phyloP scores from a whole-genome alignment of 345 rosid genomes.

The Eucalyptus urophylla region DNA sequence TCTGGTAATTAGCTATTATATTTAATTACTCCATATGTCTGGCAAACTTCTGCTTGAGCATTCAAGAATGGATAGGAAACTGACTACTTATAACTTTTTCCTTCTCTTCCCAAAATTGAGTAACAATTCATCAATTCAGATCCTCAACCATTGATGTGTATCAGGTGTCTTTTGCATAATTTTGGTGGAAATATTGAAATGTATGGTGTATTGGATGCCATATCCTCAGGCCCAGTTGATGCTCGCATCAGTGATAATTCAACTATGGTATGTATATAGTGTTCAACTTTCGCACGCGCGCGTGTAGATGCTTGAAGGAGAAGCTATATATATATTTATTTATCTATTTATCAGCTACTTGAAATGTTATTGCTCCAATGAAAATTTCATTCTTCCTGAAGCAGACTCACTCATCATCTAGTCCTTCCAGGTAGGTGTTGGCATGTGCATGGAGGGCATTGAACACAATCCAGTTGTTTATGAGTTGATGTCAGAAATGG shows the following conservation, averaged over 20 bases:
- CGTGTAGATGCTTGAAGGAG: background rate
- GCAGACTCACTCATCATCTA: background rate
- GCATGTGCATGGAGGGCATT: conserved; percentile 97
- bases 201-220: conserved; percentile 73
- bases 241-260: conserved; percentile 69
- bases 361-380: background rate
- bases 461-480: conserved; percentile 94
- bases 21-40: background rate
- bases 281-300: background rate
- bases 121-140: background rate
- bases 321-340: background rate
- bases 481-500: conserved; percentile 93
- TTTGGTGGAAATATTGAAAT: conserved; percentile 95
- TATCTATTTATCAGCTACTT: background rate
- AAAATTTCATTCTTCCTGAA: background rate
- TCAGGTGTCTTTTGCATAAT: conserved; percentile 93
- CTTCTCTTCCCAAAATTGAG: background rate
- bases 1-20: conserved; percentile 42
- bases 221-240: conserved; percentile 78
- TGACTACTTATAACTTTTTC: background rate
- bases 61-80: background rate
- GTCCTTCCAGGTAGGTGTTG: conserved; percentile 71
- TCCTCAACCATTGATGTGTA: background rate
- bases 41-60: background rate
- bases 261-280: conserved; percentile 59